Conservation (phyloP, 148 eudicot species). For the Chenopodium formosanum region DNA sequence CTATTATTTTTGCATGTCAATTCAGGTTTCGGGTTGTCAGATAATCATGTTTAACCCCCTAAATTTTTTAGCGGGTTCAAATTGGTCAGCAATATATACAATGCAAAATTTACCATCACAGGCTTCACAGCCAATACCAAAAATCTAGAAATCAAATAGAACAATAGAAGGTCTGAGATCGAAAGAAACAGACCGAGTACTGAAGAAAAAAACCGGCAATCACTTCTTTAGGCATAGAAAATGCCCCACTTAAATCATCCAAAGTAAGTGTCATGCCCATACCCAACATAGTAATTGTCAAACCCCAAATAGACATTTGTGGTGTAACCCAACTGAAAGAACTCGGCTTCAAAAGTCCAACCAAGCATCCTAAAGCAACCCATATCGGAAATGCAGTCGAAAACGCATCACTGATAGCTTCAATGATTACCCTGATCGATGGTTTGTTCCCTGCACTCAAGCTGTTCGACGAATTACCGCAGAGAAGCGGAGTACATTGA, state of each 20-base stretch:
- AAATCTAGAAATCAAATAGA: neutral
- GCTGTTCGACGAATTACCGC: constrained; percentile 66
- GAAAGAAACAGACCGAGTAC: constrained; percentile 54
- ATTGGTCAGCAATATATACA: neutral
- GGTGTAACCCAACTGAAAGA: constrained; percentile 67
- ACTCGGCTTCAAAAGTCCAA: constrained; percentile 55
- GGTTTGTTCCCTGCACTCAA: constrained; percentile 28
- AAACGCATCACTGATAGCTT: constrained; percentile 46
- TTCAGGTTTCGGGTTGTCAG: neutral
- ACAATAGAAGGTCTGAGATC: neutral
- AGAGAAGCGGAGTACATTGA: constrained; percentile 28
- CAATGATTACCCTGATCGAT: constrained; percentile 36
- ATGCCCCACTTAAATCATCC: constrained; percentile 74
- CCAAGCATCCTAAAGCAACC: constrained; percentile 75
- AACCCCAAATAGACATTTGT: constrained; percentile 52
- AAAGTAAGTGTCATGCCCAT: constrained; percentile 90
- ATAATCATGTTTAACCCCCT: neutral
- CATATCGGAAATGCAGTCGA: constrained; percentile 81
- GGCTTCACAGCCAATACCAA: neutral
- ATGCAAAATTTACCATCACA: neutral
- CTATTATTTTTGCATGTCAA: too few species aligned
- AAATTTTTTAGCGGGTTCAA: neutral
- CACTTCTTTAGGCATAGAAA: constrained; percentile 81
- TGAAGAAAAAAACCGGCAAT: constrained; percentile 63
- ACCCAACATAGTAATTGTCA: constrained; percentile 80